Evolutionary conservation across 495 filamentous ascomycete genomes (phyloP), one percentile per base, ranked within the genome.

Genomic region (Bombardia bombarda): DNA sequence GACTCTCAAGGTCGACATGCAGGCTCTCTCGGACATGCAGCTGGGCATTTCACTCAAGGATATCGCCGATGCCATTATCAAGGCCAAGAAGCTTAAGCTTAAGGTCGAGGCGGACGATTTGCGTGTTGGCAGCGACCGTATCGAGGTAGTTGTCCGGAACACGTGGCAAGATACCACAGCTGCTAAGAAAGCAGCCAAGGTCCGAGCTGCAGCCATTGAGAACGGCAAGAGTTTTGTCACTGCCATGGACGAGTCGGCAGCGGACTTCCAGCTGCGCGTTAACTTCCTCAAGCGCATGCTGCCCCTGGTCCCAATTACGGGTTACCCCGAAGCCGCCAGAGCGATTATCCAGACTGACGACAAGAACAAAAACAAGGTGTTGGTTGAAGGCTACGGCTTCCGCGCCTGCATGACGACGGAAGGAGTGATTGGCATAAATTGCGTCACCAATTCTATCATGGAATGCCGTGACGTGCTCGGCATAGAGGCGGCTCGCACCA

Each of bases 301-400:
- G 7, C 89, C 89, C 2, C 65, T 75, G 12, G 78, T 97, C 32
- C 74, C 86, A 37, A 82, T 98, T 35, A 79, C 84, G 19, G 92
- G 92, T 17, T 92, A 95, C 60, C 81, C 87, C 1, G 84, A 87
- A 23, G 86, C 90, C 4, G 65, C 76, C 44, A 81, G 92, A 38
- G 93, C 90, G 37, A 90, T 98, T 57, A 90, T 98, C 55, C 84
- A 90, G 53, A 75, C 67, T 3, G 60, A 62, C 25, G 65, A 74
- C 18, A 54, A 71, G 38, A 74, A 72, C 0, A 70, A 77, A 19
- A 72, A 87, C 54, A 81, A 76, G 21, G 75, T 98, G 7, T 70
- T 95, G 0, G 92, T 98, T 17, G 92, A 98, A 72, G 92, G 92
- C 14, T 97, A 97, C 65, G 92, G 92, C 4, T 68, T 98, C 38